Percentiles rank a stretch among this genome's conserved stretches.
These are phyloP conservation scores for Stagonosporopsis vannaccii DNA, from an alignment of 2,329 filamentous ascomycete species.

Conservation along the genomic window DNA sequence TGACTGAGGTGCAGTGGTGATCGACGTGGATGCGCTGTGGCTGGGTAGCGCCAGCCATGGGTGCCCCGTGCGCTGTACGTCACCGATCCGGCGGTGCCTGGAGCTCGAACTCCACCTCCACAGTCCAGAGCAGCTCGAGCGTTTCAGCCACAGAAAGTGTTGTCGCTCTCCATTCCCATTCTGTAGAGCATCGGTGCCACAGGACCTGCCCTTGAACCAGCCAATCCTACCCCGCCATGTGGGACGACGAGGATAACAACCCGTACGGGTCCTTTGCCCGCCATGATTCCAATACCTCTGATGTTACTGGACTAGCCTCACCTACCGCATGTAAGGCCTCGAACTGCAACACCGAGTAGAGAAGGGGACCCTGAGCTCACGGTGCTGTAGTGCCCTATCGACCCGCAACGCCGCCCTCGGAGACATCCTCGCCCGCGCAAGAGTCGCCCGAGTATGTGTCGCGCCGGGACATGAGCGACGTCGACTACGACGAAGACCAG, in stretches of 20 bases:
- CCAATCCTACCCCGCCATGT: conserved; percentile 67
- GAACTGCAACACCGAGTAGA: neutral
- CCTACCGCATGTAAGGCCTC: conserved; percentile 47
- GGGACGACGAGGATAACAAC: conserved; percentile 99
- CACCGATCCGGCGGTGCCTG: conserved; percentile 11
- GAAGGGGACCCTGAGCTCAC: conserved; percentile 3
- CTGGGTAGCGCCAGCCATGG: conserved; percentile 13
- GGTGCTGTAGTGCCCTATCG: conserved; percentile 54
- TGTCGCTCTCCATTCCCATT: neutral
- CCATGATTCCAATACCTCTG: conserved; percentile 78
- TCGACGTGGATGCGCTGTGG: neutral
- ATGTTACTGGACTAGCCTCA: conserved; percentile 54
- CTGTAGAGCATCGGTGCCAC: neutral
- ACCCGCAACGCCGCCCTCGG: conserved; percentile 71
- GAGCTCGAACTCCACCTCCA: conserved; percentile 17
- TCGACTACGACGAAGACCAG: conserved; percentile 61
- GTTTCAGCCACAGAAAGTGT: neutral
- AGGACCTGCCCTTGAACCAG: neutral
- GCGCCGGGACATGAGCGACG: conserved; percentile 64
- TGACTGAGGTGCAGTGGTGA: neutral
- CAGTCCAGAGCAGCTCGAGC: conserved; percentile 11
- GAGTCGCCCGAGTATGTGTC: conserved; percentile 66
- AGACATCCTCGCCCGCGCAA: conserved; percentile 73
- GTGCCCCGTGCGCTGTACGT: conserved; percentile 16
- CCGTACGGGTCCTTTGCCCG: conserved; percentile 95